Conservation (phyloP, 2,329 filamentous ascomycete species). For the Fusarium nygamai region DNA sequence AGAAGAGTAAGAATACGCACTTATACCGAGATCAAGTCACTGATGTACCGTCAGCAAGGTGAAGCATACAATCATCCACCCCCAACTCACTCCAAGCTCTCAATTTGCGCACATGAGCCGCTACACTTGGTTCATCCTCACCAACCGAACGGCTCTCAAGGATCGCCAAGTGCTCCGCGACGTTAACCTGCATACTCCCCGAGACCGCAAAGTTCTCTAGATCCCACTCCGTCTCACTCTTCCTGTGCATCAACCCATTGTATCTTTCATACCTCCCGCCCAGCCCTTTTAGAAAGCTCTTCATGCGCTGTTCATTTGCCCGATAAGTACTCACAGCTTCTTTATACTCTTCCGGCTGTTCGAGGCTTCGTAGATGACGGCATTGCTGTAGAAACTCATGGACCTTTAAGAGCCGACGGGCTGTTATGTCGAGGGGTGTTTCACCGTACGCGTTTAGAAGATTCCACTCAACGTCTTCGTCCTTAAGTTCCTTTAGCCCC, state of each 20-base stretch:
- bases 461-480: background rate
- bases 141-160: background rate
- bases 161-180: background rate
- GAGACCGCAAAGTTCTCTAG: background rate
- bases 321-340: fast-evolving
- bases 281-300: fast-evolving
- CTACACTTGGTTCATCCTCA: fast-evolving
- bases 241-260: background rate
- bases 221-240: background rate
- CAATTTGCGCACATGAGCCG: fast-evolving
- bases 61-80: background rate
- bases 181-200: fast-evolving
- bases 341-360: fast-evolving
- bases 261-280: fast-evolving
- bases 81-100: background rate
- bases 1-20: fast-evolving
- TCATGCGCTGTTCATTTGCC: background rate
- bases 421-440: background rate
- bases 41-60: background rate
- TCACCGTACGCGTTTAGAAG: background rate
- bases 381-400: background rate
- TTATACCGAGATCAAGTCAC: background rate
- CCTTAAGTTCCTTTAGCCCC: fast-evolving
- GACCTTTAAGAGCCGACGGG: background rate
- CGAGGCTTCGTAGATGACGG: background rate